phyloP scores from a whole-genome alignment of 169 alveolate species.

The Haemoproteus tartakovskyi region DNA sequence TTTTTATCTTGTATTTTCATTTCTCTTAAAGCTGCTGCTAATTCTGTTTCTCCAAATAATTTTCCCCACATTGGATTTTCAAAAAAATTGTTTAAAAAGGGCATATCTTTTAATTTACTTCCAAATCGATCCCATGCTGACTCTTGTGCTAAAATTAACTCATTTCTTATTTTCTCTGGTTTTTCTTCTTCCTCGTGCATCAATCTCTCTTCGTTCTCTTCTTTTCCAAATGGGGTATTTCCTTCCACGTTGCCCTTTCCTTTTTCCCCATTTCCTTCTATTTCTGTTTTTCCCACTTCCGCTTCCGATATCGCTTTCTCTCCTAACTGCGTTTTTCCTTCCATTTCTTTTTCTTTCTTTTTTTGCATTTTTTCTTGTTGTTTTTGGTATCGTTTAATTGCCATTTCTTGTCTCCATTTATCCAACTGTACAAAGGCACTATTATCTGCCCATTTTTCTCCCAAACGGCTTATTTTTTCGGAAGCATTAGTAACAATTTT shows the following conservation, averaged over 20 bases:
- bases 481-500: constrained; percentile 1
- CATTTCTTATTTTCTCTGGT: constrained; percentile 18
- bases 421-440: constrained; percentile 34
- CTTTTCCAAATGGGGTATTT: too few relatives aligned
- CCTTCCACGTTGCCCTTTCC: too few relatives aligned
- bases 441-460: constrained; percentile 48
- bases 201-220: neutral
- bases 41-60: constrained; percentile 84
- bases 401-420: constrained; percentile 76
- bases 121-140: constrained; percentile 87
- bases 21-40: constrained; percentile 85
- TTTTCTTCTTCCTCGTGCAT: constrained; percentile 1
- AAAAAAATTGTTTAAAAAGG: constrained; percentile 83
- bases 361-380: too few relatives aligned
- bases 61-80: constrained; percentile 83
- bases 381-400: constrained; percentile 67
- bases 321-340: too few relatives aligned
- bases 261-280: neutral
- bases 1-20: constrained; percentile 85
- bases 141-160: constrained; percentile 75
- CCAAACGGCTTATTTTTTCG: constrained; percentile 1
- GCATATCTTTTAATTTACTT: constrained; percentile 84
- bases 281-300: neutral
- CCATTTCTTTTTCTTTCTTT: too few relatives aligned
- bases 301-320: constrained; percentile 3